Evolutionary conservation across 78 protist species (phyloP), one percentile per base, ranked within the genome.

Genomic region (Dictyostelium brefeldianum): DNA sequence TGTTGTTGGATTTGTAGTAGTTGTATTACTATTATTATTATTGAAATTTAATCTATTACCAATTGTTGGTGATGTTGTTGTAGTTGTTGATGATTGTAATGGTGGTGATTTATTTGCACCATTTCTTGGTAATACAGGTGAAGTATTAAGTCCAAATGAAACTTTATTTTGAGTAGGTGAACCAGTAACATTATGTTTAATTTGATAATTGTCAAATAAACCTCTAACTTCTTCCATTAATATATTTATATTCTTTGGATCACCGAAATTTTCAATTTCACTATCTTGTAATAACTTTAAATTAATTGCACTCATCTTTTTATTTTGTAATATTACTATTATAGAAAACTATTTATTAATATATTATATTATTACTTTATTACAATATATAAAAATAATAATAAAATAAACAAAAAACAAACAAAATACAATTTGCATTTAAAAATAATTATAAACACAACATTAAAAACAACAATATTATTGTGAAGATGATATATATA

Each of bases 201-300:
- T 59, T 2, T 47, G n/a, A 75, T 75, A 85, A 25, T 46, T 57
- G 22, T 87, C 92, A 14, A 87, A 46, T 31, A 74, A 43, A 50
- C 56, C 41, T 65, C 83, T 87, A 29, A 77, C 92, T 20, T 87
- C 84, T 43, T 87, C 92, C 73, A 87, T 75, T 22, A 87, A 74
- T 9, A 77, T 79, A 48, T 64, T 46, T 29, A 87, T n/a, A 65
- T 50, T 27, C 31, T 77, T 74, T 47, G 92, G 50, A 3, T 3
- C 2, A 29, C 92, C 92, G 77, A 64, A 87, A 29, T 74, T 77
- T 65, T 87, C 92, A 62, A 87, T 77, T 51, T 87, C 92, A 20
- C 36, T 12, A 77, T 87, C 92, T 62, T 87, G 92, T 48, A 87
- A 31, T 64, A 87, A 54, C 78, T 36, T 36, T 12, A 31, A 41